Conservation (phyloP, 306 rosid species). For the Dryas octopetala region DNA sequence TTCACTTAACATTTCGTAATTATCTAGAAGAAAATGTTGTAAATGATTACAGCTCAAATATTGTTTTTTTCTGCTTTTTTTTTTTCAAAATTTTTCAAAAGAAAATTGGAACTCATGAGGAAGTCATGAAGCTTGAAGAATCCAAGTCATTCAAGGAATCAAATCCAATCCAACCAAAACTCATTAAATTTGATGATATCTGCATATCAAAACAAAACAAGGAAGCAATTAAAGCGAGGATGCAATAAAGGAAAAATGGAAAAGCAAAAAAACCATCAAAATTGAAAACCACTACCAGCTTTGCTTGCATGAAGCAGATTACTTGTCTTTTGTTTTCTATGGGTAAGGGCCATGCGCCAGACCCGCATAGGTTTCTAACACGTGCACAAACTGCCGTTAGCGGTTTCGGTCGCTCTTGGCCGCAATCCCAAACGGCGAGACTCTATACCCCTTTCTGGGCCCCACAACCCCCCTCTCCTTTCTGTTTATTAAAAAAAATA, state of each 20-base stretch:
- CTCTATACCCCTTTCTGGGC: neutral
- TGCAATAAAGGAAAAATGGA: neutral
- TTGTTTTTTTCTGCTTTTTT: neutral
- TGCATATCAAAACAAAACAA: neutral
- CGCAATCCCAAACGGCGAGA: constrained; percentile 35
- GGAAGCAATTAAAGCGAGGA: neutral
- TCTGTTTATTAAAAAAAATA: constrained; percentile 18
- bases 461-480: constrained; percentile 20
- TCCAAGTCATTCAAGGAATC: neutral
- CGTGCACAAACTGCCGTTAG: constrained; percentile 41
- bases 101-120: no score
- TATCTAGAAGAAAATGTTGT: neutral
- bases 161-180: neutral
- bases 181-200: neutral
- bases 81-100: no score
- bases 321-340: neutral
- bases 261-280: neutral
- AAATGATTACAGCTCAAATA: neutral
- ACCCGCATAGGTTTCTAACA: constrained; percentile 25
- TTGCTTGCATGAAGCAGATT: neutral
- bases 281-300: neutral
- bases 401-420: constrained; percentile 31
- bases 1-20: no score
- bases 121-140: neutral
- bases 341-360: neutral